Percentiles rank a stretch among this genome's conserved stretches.
phyloP scores from a whole-genome alignment of 345 rosid species.

The Odontarrhena argentea region DNA sequence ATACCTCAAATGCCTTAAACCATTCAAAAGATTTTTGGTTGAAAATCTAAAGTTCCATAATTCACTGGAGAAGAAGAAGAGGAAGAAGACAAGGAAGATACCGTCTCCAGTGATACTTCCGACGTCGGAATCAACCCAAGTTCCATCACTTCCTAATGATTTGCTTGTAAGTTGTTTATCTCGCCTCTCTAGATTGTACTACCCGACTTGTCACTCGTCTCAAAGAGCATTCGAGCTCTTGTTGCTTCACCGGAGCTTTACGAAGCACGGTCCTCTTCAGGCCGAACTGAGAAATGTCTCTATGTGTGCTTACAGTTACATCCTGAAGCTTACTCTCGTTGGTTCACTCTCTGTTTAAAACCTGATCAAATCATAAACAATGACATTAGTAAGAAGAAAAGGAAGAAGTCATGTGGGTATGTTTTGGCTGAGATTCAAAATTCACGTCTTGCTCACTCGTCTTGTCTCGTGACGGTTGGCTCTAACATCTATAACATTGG shows the following conservation, averaged over 20 bases:
- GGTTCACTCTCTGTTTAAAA: conserved; percentile 50
- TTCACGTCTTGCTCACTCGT: background rate
- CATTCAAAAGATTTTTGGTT: no score
- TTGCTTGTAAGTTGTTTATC: background rate
- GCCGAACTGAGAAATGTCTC: conserved; percentile 48
- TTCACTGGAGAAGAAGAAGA: no score
- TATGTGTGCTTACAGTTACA: conserved; percentile 54
- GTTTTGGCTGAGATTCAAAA: background rate
- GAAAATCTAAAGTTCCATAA: no score
- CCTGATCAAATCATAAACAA: conserved; percentile 40
- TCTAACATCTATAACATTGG: conserved; percentile 41
- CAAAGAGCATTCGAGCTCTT: conserved; percentile 53
- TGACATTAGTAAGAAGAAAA: background rate
- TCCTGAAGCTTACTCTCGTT: conserved; percentile 36
- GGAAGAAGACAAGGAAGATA: no score
- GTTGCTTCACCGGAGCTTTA: conserved; percentile 56
- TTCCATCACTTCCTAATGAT: background rate
- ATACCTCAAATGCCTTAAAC: no score
- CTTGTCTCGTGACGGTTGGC: conserved; percentile 28
- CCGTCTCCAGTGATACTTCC: no score
- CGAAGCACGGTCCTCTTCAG: conserved; percentile 44
- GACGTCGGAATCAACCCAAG: background rate
- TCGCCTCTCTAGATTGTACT: conserved; percentile 55
- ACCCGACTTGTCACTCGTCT: conserved; percentile 59
- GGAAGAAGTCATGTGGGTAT: conserved; percentile 6